These are phyloP conservation scores for Picea sitchensis DNA, from an alignment of 75 land plant species.

Conservation along the genomic window DNA sequence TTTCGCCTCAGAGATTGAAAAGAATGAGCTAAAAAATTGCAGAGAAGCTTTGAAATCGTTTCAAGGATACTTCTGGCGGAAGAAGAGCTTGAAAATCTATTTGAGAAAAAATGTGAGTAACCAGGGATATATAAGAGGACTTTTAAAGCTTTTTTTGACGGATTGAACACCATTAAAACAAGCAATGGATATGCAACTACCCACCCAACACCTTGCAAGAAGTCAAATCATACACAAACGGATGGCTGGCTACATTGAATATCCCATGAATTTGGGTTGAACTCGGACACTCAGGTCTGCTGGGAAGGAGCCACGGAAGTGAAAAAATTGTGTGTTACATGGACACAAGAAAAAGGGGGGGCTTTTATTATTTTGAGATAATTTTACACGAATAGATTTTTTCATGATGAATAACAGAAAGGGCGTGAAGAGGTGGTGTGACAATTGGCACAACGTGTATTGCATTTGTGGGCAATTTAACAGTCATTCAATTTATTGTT, in stretches of 20 bases:
- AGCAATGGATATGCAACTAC: not conserved
- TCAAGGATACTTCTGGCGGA: not conserved
- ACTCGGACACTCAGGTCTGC: not conserved
- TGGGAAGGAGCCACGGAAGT: not conserved
- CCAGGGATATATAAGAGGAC: not conserved
- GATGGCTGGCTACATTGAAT: not conserved
- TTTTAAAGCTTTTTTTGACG: not conserved
- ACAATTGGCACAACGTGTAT: not conserved
- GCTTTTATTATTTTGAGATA: not conserved
- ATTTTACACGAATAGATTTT: not conserved
- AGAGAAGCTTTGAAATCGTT: not conserved
- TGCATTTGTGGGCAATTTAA: too few relatives aligned
- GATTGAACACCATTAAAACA: not conserved
- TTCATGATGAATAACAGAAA: not conserved
- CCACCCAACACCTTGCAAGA: too few relatives aligned
- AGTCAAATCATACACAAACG: not conserved
- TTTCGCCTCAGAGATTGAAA: not conserved
- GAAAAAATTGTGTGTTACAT: not conserved
- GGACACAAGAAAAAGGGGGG: not conserved
- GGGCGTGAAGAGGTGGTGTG: not conserved
- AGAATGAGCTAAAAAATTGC: not conserved
- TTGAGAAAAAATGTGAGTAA: not conserved
- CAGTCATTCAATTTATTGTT: too few relatives aligned
- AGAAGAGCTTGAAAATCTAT: not conserved
- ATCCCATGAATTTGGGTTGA: not conserved